Evolutionary conservation across 1,284 basidiomycete genomes (phyloP).

Genomic region (Sanguinoderma infundibulare): DNA sequence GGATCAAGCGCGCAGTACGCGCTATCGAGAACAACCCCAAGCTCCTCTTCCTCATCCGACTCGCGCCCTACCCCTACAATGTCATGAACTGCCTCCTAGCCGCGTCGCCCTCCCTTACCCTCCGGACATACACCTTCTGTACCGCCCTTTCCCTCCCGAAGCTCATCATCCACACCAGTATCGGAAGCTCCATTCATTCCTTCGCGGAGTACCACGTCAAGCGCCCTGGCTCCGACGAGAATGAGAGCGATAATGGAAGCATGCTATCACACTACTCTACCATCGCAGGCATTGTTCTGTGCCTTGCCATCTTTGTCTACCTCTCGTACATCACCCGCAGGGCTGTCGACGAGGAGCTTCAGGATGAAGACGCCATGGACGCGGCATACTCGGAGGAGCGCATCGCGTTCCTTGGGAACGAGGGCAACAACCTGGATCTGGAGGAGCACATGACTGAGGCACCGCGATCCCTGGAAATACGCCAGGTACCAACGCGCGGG

Average conservation of each 20-base stretch:
- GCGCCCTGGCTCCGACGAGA: constrained; percentile 31
- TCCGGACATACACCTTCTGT: constrained; percentile 79
- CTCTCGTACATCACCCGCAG: constrained; percentile 78
- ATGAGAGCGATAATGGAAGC: constrained; percentile 46
- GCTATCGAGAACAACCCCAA: constrained; percentile 88
- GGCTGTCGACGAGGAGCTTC: constrained; percentile 81
- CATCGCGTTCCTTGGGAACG: constrained; percentile 41
- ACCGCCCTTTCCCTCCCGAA: constrained; percentile 86
- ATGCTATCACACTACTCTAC: constrained; percentile 68
- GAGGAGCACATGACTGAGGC: constrained; percentile 43
- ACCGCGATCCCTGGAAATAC: constrained; percentile 29
- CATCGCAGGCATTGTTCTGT: constrained; percentile 70
- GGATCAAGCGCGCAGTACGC: constrained; percentile 76
- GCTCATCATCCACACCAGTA: constrained; percentile 83
- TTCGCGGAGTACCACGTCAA: constrained; percentile 71
- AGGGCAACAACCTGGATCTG: constrained; percentile 40
- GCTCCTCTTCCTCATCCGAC: constrained; percentile 84
- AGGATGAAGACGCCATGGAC: constrained; percentile 45
- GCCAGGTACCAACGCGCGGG: constrained; percentile 11
- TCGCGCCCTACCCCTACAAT: constrained; percentile 87
- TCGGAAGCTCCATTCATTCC: constrained; percentile 83
- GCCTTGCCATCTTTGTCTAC: constrained; percentile 79
- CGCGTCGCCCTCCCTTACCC: constrained; percentile 81
- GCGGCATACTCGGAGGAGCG: constrained; percentile 42
- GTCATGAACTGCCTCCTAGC: constrained; percentile 91